Percentiles rank a stretch among this genome's conserved stretches.
Conservation (phyloP, 2,329 filamentous ascomycete genomes). For the Fusarium tuaranense region DNA sequence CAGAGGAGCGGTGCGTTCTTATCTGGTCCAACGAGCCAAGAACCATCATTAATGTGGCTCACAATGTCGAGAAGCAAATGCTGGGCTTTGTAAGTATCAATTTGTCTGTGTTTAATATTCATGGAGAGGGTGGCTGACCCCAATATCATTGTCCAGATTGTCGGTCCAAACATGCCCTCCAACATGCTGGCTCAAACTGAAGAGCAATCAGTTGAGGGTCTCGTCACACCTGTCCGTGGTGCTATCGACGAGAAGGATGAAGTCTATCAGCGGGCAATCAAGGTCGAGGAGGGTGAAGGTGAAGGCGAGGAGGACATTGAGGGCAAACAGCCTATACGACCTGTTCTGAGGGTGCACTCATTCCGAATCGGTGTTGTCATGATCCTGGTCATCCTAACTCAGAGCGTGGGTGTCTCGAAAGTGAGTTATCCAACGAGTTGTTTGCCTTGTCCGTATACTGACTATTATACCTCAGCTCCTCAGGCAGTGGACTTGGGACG, state of each 20-base stretch:
- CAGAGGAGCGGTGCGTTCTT: slow-evolving; percentile 37
- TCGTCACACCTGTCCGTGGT: slow-evolving; percentile 38
- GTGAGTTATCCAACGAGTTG: slow-evolving; percentile 14
- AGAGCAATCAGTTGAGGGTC: slow-evolving; percentile 28
- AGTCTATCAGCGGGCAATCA: slow-evolving; percentile 39
- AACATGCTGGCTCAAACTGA: slow-evolving; percentile 39
- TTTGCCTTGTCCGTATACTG: accelerated
- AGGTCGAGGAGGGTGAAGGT: slow-evolving; percentile 42
- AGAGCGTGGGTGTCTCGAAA: slow-evolving; percentile 41
- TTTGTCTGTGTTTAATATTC: background rate
- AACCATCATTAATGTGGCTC: slow-evolving; percentile 38
- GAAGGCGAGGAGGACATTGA: slow-evolving; percentile 38
- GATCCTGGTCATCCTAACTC: slow-evolving; percentile 42
- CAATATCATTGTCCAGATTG: slow-evolving; percentile 17
- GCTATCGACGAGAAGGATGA: slow-evolving; percentile 43
- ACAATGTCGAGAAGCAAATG: slow-evolving; percentile 44
- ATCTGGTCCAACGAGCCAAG: slow-evolving; percentile 42
- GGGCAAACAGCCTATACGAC: slow-evolving; percentile 32
- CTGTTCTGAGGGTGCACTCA: slow-evolving; percentile 38
- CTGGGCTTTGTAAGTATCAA: slow-evolving; percentile 37
- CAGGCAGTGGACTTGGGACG: slow-evolving; percentile 38
- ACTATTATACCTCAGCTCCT: slow-evolving; percentile 13
- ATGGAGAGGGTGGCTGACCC: background rate
- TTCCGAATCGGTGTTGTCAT: slow-evolving; percentile 42
- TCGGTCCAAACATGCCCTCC: slow-evolving; percentile 41